Percentiles rank a stretch among this genome's conserved stretches.
These are phyloP conservation scores for Cryptococcus floricola DNA, from an alignment of 1,284 basidiomycete genomes.

Conservation along the genomic window DNA sequence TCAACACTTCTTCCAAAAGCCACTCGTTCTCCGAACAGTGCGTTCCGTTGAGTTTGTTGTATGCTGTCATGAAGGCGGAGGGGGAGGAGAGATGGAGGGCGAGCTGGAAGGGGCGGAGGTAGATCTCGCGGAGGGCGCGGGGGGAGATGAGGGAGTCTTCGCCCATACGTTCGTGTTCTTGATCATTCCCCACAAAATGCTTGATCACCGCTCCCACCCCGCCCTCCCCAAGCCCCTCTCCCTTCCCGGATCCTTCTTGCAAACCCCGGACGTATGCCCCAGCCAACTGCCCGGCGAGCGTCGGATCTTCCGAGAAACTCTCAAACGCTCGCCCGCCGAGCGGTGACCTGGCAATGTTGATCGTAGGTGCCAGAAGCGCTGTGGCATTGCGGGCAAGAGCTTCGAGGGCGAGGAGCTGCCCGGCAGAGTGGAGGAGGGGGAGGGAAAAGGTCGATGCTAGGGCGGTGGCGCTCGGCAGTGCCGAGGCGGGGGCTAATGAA, in stretches of 20 bases:
- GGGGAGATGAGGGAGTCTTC: slow-evolving; percentile 28
- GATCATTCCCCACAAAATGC: slow-evolving; percentile 48
- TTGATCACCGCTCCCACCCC: slow-evolving; percentile 59
- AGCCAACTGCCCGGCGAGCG: slow-evolving; percentile 65
- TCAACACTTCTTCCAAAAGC: slow-evolving; percentile 38
- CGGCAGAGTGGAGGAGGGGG: slow-evolving; percentile 61
- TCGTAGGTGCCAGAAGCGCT: slow-evolving; percentile 67
- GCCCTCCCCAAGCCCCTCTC: slow-evolving; percentile 24
- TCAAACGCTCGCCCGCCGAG: slow-evolving; percentile 60
- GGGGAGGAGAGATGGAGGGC: slow-evolving; percentile 60
- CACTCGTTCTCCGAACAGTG: slow-evolving; percentile 70
- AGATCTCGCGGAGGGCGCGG: slow-evolving; percentile 74
- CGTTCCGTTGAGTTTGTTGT: slow-evolving; percentile 61
- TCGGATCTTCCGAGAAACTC: slow-evolving; percentile 75
- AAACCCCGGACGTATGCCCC: slow-evolving; percentile 70
- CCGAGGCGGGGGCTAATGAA: slow-evolving; percentile 54
- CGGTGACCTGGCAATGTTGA: slow-evolving; percentile 74
- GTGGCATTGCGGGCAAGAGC: slow-evolving; percentile 66
- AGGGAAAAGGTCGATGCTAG: slow-evolving; percentile 49
- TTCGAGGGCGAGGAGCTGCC: slow-evolving; percentile 61
- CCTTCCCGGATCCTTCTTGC: slow-evolving; percentile 49
- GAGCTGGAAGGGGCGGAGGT: slow-evolving; percentile 77
- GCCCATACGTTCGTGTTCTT: slow-evolving; percentile 42
- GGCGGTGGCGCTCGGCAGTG: slow-evolving; percentile 62
- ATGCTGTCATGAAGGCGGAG: slow-evolving; percentile 47